Evolutionary conservation across 2,329 filamentous ascomycete species (phyloP).

Genomic region (Ophiostoma ips): DNA sequence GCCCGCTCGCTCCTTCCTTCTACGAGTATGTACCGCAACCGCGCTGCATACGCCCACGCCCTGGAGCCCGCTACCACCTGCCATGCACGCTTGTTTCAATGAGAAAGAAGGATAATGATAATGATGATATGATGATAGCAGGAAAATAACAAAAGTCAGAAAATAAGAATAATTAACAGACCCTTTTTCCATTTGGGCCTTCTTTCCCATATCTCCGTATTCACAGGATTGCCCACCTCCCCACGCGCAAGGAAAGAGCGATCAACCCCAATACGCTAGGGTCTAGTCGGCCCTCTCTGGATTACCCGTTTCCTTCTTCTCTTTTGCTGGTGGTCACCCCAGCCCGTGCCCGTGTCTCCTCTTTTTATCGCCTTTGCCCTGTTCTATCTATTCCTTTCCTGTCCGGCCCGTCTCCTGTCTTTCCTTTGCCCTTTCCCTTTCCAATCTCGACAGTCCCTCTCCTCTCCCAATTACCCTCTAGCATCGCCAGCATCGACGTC

Average conservation of each 20-base stretch:
- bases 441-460: neutral
- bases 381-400: neutral
- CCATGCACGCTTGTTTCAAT: too few relatives aligned
- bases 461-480: neutral
- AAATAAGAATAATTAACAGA: too few relatives aligned
- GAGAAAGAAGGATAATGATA: too few relatives aligned
- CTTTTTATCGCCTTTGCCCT: neutral
- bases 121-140: too few relatives aligned
- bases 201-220: neutral
- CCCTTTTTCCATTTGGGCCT: too few relatives aligned
- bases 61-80: too few relatives aligned
- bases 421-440: neutral
- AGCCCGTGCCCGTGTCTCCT: slow-evolving; percentile 1
- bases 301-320: neutral
- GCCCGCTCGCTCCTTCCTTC: neutral
- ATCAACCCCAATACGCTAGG: slow-evolving; percentile 1
- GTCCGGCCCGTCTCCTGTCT: neutral
- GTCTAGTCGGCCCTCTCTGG: neutral
- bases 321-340: neutral
- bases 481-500: neutral
- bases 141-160: too few relatives aligned
- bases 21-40: neutral
- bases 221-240: neutral
- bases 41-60: neutral
- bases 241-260: neutral